phyloP scores from a whole-genome alignment of 2,329 filamentous ascomycete species.

The Colletotrichum siamense region DNA sequence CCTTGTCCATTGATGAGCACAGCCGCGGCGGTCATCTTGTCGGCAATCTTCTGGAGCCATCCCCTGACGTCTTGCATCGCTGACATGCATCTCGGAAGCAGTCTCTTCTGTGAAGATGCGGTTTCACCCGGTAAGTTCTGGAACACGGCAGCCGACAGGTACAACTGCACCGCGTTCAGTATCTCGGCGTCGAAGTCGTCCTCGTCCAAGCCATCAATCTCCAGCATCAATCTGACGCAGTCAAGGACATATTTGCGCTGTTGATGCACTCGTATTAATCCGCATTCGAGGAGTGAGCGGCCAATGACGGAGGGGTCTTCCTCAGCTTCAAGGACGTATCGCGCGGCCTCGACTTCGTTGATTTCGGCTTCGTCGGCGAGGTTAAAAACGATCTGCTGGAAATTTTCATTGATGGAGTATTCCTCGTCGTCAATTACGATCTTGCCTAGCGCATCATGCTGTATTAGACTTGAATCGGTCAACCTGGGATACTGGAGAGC shows the following conservation, averaged over 20 bases:
- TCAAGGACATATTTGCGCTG: constrained; percentile 84
- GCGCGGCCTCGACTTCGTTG: constrained; percentile 85
- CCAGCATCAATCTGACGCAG: constrained; percentile 80
- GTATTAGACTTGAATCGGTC: constrained; percentile 14
- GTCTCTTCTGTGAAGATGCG: constrained; percentile 40
- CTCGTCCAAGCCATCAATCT: constrained; percentile 69
- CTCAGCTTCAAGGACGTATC: constrained; percentile 76
- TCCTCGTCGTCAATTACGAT: constrained; percentile 74
- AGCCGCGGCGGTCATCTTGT: constrained; percentile 77
- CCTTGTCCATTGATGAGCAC: constrained; percentile 72
- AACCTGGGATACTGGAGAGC: not conserved
- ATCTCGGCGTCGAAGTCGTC: constrained; percentile 55
- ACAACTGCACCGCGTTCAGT: constrained; percentile 55
- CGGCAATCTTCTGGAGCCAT: constrained; percentile 77
- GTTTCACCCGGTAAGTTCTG: constrained; percentile 36
- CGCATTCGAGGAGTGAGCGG: constrained; percentile 76
- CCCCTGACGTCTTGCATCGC: constrained; percentile 78
- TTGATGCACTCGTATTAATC: constrained; percentile 87
- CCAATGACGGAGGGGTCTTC: constrained; percentile 72
- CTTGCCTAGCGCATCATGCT: constrained; percentile 63
- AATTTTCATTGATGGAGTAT: constrained; percentile 84
- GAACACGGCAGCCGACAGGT: constrained; percentile 63
- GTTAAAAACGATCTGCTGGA: constrained; percentile 81
- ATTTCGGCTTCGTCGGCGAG: constrained; percentile 89
- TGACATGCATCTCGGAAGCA: constrained; percentile 76